Evolutionary conservation across 2,329 filamentous ascomycete genomes (phyloP), one percentile per base, ranked within the genome.

Genomic region (Alternaria ethzedia): DNA sequence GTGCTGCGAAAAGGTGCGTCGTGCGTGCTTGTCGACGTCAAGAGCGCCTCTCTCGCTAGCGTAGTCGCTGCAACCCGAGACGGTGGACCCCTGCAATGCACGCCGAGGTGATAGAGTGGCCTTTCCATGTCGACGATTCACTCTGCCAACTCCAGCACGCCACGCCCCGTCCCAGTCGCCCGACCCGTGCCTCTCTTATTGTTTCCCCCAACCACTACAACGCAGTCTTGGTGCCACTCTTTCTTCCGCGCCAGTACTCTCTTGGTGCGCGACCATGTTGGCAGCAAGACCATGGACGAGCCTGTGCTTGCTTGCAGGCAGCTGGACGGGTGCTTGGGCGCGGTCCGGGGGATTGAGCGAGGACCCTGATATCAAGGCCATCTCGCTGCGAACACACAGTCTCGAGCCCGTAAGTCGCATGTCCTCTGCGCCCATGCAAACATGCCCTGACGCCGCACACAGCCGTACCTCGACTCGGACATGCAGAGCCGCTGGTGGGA

Each of bases 401-500:
- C 86, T 97, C 66, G 84, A 87, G 79, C 87, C 91, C 86, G 92
- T 94, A 83, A 81, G 90, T 87, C 70, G 64, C 63, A 60, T 44
- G n/a, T 47, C 44, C 56, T 45, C 13, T 36, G 43, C 23, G 26
- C 21, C n/a, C 17, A 36, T 45, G 15, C 44, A 41, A 30, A 23
- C 36, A 55, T 41, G 44, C 17, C 61, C 70, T 76, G 56, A 75
- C 59, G 30, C 15, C 20, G 36, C 36, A 17, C 20, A 30, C 57
- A 97, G 91, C 96, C 96, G 66, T 99, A 97, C 83, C 89, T 99
- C 74, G 96, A 99, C 83, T 96, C 94, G 65, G 96, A 98, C 81
- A 94, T 98, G 90, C 92, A 96, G 84, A 97, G 93, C 84, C 91
- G 96, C 79, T 99, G 96, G 95, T 99, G 95, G 83, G 96, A 99